Conservation (phyloP, 2,329 filamentous ascomycete species). For the Colletotrichum incanum region DNA sequence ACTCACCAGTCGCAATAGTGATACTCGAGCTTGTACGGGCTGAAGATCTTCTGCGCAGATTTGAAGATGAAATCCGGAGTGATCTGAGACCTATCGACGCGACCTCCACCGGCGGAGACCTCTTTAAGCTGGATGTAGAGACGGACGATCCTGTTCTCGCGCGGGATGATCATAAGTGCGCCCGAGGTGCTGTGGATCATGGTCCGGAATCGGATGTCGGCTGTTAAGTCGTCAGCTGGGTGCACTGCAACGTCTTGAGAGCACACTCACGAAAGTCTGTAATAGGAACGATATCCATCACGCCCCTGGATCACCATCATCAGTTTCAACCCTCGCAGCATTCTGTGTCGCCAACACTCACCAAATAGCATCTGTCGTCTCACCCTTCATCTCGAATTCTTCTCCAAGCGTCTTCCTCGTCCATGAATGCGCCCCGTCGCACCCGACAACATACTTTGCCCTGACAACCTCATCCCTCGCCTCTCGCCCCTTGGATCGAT, state of each 20-base stretch:
- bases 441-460: conserved; percentile 77
- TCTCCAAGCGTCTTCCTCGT: conserved; percentile 69
- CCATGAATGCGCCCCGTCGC: conserved; percentile 79
- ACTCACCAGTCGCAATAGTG: conserved; percentile 71
- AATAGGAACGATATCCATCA: conserved; percentile 56
- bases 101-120: conserved; percentile 53
- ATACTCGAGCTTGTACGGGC: conserved; percentile 76
- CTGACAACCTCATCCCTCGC: conserved; percentile 60
- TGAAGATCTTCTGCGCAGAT: conserved; percentile 74
- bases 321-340: neutral
- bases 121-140: conserved; percentile 74
- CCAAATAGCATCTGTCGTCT: conserved; percentile 67
- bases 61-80: conserved; percentile 74
- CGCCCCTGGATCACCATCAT: conserved; percentile 48
- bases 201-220: conserved; percentile 71
- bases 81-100: conserved; percentile 72
- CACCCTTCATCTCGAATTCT: conserved; percentile 67
- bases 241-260: too few species aligned
- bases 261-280: conserved; percentile 61
- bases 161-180: conserved; percentile 75
- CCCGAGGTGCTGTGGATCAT: conserved; percentile 71
- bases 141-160: conserved; percentile 74
- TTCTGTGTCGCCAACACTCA: neutral
- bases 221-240: neutral
- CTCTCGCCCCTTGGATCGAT: conserved; percentile 51